Evolutionary conservation across 1,139 yeast genomes (phyloP), one percentile per base, ranked within the genome.

Genomic region (Diutina neorugosa): DNA sequence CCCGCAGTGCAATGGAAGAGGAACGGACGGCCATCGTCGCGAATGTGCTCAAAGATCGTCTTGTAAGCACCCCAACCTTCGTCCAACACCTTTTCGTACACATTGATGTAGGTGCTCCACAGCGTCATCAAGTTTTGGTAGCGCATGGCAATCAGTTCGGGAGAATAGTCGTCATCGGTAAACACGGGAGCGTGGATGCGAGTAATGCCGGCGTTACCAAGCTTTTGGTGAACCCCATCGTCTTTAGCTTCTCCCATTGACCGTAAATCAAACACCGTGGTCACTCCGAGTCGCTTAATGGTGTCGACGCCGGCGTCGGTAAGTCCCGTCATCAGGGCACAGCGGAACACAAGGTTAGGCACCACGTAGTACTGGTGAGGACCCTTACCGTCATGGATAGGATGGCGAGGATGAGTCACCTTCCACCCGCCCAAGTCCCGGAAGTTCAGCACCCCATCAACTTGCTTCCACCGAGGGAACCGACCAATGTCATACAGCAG

Each of bases 1-100:
- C 96, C 96, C 0, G 94, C 94, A 2, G 91, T 81, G 65, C 96
- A 88, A 63, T 86, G 94, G 63, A 83, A 80, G 6, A 85, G 68
- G 57, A 86, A 69, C 2, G 81, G 79, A 23, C 57, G 57, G 16
- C 71, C 70, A 2, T 76, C 74, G 57, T 84, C 86, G 50, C 82
- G 70, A 48, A 88, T 70, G 60, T 70, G 77, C 52, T 68, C 66
- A 59, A 84, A 80, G 37, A 85, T 71, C 2, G 64, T 62, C 52
- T 66, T 71, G 61, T 78, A 81, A 2, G 79, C 69, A 2, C 59
- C 61, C 1, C 60, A 63, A 1, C 89, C 89, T 41, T 67, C 63
- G 16, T 66, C 69, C 53, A 87, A 65, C 63, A 86, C 77, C 56
- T 80, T 80, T 55, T 74, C 74, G 62, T 88, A 87, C 6, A 85